Evolutionary conservation across 441 rosid genomes (phyloP).

Genomic region (Pelargonium myrrhifolium): DNA sequence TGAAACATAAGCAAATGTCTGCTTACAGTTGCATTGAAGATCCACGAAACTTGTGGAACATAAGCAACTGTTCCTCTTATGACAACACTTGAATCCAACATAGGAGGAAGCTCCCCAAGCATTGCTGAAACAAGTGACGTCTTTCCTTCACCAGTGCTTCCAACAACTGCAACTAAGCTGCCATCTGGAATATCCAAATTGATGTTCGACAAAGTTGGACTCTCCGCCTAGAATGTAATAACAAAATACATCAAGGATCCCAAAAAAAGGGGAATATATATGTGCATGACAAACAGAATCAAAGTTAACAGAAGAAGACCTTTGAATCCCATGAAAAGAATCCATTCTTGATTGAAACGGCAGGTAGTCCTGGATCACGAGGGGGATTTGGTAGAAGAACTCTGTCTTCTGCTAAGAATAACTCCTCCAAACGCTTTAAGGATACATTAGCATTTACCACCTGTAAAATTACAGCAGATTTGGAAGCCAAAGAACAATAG

Average conservation of each 20-base stretch:
- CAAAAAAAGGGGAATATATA: background rate
- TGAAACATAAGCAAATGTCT: conserved; percentile 20
- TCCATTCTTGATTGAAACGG: conserved; percentile 79
- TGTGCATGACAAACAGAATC: background rate
- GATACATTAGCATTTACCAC: conserved; percentile 93
- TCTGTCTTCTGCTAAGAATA: conserved; percentile 84
- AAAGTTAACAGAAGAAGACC: conserved; percentile 37
- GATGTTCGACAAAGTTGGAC: conserved; percentile 68
- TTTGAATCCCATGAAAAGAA: conserved; percentile 92
- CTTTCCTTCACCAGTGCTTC: conserved; percentile 95
- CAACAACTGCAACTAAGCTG: conserved; percentile 90
- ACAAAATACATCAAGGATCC: background rate
- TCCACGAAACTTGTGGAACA: conserved; percentile 99
- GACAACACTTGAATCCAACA: conserved; percentile 47
- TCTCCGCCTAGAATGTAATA: conserved; percentile 54
- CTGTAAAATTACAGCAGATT: conserved; percentile 33
- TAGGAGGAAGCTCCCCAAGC: conserved; percentile 87
- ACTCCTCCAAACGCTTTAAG: conserved; percentile 88
- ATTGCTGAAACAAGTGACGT: conserved; percentile 94
- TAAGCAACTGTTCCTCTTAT: conserved; percentile 82
- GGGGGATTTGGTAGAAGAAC: conserved; percentile 90
- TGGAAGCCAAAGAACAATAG: conserved; percentile 9
- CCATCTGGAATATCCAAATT: conserved; percentile 79
- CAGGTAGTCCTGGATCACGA: conserved; percentile 63
- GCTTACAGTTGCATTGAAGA: conserved; percentile 92